phyloP scores from a whole-genome alignment of 2,329 filamentous ascomycete genomes.

The Xylaria multiplex region DNA sequence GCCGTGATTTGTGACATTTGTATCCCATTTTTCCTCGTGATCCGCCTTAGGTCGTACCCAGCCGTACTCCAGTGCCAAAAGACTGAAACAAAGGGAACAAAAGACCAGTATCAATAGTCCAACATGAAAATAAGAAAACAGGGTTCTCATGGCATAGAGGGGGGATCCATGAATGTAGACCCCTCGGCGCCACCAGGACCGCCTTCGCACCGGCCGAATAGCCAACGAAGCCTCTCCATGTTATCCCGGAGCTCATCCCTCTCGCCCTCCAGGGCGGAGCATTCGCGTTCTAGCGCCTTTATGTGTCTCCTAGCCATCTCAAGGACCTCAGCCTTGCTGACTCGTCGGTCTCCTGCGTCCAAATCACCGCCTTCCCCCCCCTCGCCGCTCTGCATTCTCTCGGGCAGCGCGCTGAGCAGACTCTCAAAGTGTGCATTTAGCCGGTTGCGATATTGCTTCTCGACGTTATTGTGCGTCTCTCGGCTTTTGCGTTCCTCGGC shows the following conservation, averaged over 20 bases:
- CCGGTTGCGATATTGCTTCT: constrained; percentile 60
- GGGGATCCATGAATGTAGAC: constrained; percentile 27
- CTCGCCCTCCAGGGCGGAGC: constrained; percentile 51
- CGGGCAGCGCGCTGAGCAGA: constrained; percentile 54
- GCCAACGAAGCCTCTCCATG: constrained; percentile 46
- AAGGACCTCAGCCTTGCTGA: constrained; percentile 59
- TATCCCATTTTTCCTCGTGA: constrained; percentile 22
- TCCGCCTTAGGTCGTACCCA: constrained; percentile 24
- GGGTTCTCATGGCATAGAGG: constrained; percentile 30
- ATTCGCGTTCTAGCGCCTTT: constrained; percentile 53
- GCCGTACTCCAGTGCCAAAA: constrained; percentile 21
- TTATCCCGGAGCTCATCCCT: constrained; percentile 49
- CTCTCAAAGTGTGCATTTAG: constrained; percentile 59
- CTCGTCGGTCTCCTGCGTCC: constrained; percentile 40
- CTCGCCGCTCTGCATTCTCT: constrained; percentile 49
- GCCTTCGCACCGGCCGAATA: constrained; percentile 46
- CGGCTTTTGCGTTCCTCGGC: constrained; percentile 49
- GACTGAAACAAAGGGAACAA: constrained; percentile 5
- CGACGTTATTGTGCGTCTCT: constrained; percentile 58
- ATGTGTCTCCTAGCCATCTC: constrained; percentile 58
- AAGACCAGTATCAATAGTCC: constrained; percentile 9
- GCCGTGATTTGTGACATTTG: constrained; percentile 21
- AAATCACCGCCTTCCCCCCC: constrained; percentile 42
- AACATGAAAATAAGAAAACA: constrained; percentile 5
- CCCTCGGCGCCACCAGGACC: constrained; percentile 31